Conservation (phyloP, 495 filamentous ascomycete species). For the Aspergillus biplanus region DNA sequence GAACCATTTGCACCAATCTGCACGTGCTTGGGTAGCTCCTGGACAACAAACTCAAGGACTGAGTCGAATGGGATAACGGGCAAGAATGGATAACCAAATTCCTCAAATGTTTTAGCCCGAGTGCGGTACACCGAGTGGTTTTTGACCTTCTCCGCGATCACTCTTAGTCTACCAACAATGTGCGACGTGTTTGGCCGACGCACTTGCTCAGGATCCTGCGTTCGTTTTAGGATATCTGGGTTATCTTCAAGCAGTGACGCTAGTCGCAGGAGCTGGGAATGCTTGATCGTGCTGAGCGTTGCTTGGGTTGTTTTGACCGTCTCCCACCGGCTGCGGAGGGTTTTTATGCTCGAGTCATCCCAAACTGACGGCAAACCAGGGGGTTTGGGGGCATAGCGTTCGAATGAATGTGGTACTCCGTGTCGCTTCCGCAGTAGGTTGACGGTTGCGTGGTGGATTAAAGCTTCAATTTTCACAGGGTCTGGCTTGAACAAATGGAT, state of each 20-base stretch:
- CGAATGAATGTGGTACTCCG: neutral
- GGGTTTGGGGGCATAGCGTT: neutral
- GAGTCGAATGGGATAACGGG: neutral
- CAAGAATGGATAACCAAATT: neutral
- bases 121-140: neutral
- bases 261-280: slow-evolving; percentile 19
- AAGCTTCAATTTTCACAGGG: neutral
- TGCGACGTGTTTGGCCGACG: slow-evolving; percentile 24
- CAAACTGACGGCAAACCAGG: neutral
- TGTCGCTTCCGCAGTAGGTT: neutral
- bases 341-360: neutral
- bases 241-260: slow-evolving; percentile 25
- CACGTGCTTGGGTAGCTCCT: neutral
- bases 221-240: slow-evolving; percentile 30
- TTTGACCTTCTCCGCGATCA: neutral
- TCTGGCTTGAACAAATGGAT: neutral
- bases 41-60: neutral
- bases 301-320: slow-evolving; percentile 15
- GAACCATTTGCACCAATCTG: neutral
- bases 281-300: slow-evolving; percentile 5
- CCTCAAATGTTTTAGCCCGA: neutral
- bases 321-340: slow-evolving; percentile 9
- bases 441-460: neutral
- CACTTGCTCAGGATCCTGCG: slow-evolving; percentile 25
- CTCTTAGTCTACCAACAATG: slow-evolving; percentile 10